These are phyloP conservation scores for Magnaporthiopsis incrustans DNA, from an alignment of 2,329 filamentous ascomycete genomes.

Conservation along the genomic window DNA sequence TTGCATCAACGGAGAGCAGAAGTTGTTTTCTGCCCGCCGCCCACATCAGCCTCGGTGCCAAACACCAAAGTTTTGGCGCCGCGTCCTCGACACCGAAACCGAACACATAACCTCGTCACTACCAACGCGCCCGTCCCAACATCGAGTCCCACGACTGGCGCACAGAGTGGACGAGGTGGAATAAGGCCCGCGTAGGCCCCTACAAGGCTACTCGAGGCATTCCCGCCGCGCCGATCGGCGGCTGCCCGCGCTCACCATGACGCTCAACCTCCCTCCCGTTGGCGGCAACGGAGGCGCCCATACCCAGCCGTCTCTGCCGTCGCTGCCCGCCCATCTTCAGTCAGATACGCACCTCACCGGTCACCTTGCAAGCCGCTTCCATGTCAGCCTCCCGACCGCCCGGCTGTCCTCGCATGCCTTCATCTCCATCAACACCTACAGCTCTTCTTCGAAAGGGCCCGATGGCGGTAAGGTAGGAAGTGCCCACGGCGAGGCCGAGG, in stretches of 20 bases:
- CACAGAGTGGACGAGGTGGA: neutral
- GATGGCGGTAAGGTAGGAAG: slow-evolving; percentile 90
- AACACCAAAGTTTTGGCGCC: neutral
- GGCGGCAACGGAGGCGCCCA: slow-evolving; percentile 52
- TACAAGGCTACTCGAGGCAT: slow-evolving; percentile 1
- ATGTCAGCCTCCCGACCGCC: slow-evolving; percentile 82
- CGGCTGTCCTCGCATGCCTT: slow-evolving; percentile 85
- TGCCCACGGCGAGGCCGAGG: slow-evolving; percentile 86
- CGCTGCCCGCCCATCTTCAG: slow-evolving; percentile 76
- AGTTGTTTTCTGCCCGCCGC: neutral
- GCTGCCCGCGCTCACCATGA: slow-evolving; percentile 40
- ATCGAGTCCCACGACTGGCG: neutral
- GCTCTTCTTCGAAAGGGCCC: slow-evolving; percentile 75
- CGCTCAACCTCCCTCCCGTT: slow-evolving; percentile 46
- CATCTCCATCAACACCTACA: slow-evolving; percentile 91
- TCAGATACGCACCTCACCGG: slow-evolving; percentile 60
- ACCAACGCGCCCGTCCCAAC: neutral
- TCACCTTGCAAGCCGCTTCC: slow-evolving; percentile 82
- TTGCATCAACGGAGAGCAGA: neutral
- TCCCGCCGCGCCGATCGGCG: slow-evolving; percentile 1
- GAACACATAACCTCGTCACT: neutral
- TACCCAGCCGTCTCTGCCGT: slow-evolving; percentile 79
- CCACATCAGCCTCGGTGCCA: neutral
- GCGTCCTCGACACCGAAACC: neutral
- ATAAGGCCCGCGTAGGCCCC: neutral